Evolutionary conservation across 108 stramenopile species (phyloP).

Genomic region (Stephanodiscus triporus): DNA sequence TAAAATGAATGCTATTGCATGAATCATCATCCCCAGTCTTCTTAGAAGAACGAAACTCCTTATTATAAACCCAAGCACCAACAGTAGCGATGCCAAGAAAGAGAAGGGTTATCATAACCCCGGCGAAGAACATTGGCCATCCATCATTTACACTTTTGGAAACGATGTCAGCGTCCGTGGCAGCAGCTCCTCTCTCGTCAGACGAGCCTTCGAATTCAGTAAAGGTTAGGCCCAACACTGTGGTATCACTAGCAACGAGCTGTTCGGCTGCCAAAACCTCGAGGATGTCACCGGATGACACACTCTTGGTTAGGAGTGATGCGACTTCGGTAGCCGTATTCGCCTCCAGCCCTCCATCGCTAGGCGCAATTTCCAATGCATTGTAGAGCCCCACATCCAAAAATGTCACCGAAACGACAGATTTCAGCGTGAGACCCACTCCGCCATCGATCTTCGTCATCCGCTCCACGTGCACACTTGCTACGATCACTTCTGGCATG

Average conservation of each 20-base stretch:
- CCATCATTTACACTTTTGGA: constrained; percentile 14
- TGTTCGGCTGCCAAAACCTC: constrained; percentile 6
- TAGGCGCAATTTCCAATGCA: constrained; percentile 1
- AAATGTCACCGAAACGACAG: constrained; percentile 37
- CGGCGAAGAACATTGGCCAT: constrained; percentile 17
- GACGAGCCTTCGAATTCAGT: constrained; percentile 18
- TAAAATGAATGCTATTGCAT: constrained; percentile 21
- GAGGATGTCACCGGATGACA: constrained; percentile 15
- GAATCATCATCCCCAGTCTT: constrained; percentile 5
- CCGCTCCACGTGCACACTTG: constrained; percentile 13
- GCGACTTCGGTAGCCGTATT: constrained; percentile 15
- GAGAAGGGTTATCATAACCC: constrained; percentile 18
- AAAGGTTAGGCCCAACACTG: constrained; percentile 17
- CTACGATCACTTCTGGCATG: not conserved
- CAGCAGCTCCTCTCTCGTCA: constrained; percentile 16
- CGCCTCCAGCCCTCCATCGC: constrained; percentile 3
- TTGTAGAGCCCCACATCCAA: constrained; percentile 26
- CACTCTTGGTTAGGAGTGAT: constrained; percentile 2
- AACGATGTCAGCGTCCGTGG: constrained; percentile 28
- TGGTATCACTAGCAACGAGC: constrained; percentile 3
- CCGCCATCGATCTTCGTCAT: not conserved
- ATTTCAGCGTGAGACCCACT: constrained; percentile 11
- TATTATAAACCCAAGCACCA: constrained; percentile 19
- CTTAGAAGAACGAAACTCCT: not conserved
- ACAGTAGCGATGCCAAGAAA: constrained; percentile 4